Base-by-base conservation (phyloP, 805 yeast genomes). In the Myxozyma udenii region DNA sequence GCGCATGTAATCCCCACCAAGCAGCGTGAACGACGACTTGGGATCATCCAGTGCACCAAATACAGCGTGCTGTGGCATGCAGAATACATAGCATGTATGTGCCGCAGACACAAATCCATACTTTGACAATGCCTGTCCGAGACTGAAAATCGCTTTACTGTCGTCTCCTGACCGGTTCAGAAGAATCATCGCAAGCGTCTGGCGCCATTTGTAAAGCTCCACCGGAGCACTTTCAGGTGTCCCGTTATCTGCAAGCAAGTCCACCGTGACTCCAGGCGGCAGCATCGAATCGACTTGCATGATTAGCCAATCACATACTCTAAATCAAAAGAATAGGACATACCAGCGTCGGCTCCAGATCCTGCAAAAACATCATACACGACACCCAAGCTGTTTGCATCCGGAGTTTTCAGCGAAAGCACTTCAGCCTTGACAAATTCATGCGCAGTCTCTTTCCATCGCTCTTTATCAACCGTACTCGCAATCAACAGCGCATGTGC, bases 401-500 rank as follows among this genome's bases (percentile, higher is more conserved):
- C 64, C n/a, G 66, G 64, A 6, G 65, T 61, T 2, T 64, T 70
- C 45, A 70, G 68, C 51, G 69, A 68, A 61, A 67, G 70, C 61
- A 67, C 73, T 55, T 70, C 81, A 56, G 70, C 78, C 43, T 60
- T 75, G 38, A 78, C 76, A 64, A 80, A 86, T 48, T 75, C 79
- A 9, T 81, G 73, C 4, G 84, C 82, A 2, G 84, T 77, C 30
- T 70, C 68, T 3, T 78, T 68, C 78, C 85, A 83, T 35, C 74
- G 73, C 2, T 79, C 82, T 19, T 78, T 77, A 2, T 93, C 84
- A 24, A 80, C 70, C 16, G 87, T 66, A 53, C 83, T 77, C 1
- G 95, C 82, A 44, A 90, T 71, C 26, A 88, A 65, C 48, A 91
- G 68, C 0, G 96, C 85, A 66, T 89, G 73, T 0, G 91, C 81